Evolutionary conservation across 371 early-diverging fungal species (phyloP).

Genomic region (Mucor lusitanicus): DNA sequence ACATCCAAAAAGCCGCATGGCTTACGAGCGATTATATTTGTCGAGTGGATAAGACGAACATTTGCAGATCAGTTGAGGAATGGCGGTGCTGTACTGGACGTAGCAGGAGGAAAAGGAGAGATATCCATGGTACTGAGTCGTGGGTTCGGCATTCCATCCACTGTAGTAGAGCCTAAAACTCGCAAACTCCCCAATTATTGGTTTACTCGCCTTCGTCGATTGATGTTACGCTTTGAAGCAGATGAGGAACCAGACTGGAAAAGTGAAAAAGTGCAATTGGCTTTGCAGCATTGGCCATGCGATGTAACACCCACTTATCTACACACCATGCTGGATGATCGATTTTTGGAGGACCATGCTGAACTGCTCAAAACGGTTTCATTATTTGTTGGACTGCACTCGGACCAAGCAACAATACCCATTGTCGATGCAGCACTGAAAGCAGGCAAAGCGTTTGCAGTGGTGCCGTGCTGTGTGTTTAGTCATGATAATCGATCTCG

Average conservation of each 20-base stretch:
- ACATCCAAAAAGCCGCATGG: conserved; percentile 53
- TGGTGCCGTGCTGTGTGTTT: conserved; percentile 67
- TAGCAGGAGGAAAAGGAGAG: conserved; percentile 67
- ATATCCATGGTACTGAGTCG: conserved; percentile 55
- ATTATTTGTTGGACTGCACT: conserved; percentile 56
- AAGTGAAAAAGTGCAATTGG: conserved; percentile 24
- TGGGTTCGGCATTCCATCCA: conserved; percentile 46
- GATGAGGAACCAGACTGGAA: conserved; percentile 29
- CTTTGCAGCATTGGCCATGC: conserved; percentile 31
- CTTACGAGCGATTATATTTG: conserved; percentile 54
- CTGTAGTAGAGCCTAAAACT: conserved; percentile 56
- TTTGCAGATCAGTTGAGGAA: conserved; percentile 26
- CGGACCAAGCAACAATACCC: conserved; percentile 64
- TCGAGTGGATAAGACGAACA: conserved; percentile 51
- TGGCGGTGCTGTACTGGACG: conserved; percentile 45
- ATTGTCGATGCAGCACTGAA: conserved; percentile 57
- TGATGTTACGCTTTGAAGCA: conserved; percentile 39
- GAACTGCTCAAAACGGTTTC: conserved; percentile 30
- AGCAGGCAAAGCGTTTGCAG: conserved; percentile 53
- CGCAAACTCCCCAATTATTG: conserved; percentile 52
- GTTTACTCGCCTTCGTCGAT: conserved; percentile 41
- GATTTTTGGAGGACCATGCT: conserved; percentile 35
- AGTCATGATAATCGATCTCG: conserved; percentile 51
- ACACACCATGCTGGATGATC: conserved; percentile 43
- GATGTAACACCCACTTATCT: conserved; percentile 36